phyloP scores from a whole-genome alignment of 768 basidiomycete species.

The Termitomyces sp. region DNA sequence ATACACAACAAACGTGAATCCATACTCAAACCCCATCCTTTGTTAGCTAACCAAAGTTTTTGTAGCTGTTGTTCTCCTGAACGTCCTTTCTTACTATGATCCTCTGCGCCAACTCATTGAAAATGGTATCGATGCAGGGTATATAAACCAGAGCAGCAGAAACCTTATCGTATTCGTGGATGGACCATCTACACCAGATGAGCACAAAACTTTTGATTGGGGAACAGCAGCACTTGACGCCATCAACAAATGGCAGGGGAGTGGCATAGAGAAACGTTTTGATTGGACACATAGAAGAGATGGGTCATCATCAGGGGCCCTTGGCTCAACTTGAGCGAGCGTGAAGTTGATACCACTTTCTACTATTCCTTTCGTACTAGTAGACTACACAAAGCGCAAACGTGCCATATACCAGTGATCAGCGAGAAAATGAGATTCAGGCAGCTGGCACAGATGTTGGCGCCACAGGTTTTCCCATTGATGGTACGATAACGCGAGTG shows the following conservation, averaged over 20 bases:
- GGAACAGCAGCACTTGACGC: constrained; percentile 66
- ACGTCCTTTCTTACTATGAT: constrained; percentile 81
- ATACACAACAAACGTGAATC: constrained; percentile 77
- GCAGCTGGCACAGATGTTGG: neutral
- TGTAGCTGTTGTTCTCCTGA: constrained; percentile 81
- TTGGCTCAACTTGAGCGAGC: constrained; percentile 9
- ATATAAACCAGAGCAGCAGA: constrained; percentile 65
- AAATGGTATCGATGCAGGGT: constrained; percentile 65
- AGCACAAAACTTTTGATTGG: constrained; percentile 74
- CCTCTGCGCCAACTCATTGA: constrained; percentile 77
- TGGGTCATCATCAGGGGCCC: constrained; percentile 16
- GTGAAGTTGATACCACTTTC: neutral
- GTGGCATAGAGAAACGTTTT: constrained; percentile 34
- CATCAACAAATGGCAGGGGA: constrained; percentile 56
- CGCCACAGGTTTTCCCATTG: constrained; percentile 37
- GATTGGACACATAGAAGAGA: constrained; percentile 48
- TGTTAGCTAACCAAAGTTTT: neutral
- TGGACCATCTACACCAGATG: constrained; percentile 50
- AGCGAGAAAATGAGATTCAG: neutral
- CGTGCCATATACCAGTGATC: neutral
- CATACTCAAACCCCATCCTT: neutral
- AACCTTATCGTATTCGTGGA: constrained; percentile 74
- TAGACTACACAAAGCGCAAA: neutral
- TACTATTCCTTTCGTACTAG: neutral
- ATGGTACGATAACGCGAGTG: constrained; percentile 69